Evolutionary conservation across 139 green algal species (phyloP), one percentile per base, ranked within the genome.

Genomic region (Chlamydomonas urium): DNA sequence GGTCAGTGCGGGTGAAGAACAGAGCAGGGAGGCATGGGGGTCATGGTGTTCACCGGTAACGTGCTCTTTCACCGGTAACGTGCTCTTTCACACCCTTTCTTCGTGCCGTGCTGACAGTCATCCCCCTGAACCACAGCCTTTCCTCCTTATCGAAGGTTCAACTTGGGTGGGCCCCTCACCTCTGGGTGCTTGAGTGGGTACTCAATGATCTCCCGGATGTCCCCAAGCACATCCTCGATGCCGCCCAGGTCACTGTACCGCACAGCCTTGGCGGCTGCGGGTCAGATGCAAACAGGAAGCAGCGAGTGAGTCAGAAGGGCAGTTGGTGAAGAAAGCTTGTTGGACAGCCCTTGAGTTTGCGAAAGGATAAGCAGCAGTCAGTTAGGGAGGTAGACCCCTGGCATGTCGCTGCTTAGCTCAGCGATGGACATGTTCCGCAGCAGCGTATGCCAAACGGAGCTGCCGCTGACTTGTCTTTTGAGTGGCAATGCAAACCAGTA

Each of bases 181-280:
- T 97, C 91, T 60, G 92, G 93, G 72, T 97, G 92, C 63, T 86
- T 88, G 4, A 97, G 81, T 1, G 92, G 92, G 74, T 92, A 94
- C 82, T 96, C 90, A 29, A 97, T 89, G 21, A 96, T 79, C 78
- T 97, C 88, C 48, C 75, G 66, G 60, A 97, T 94, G 65, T 93
- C 84, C 0, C 79, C 50, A 65, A 96, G 78, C 29, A 95, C 87
- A 2, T 83, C 70, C 65, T 96, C 91, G 14, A 97, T 86, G 36
- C 91, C 91, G 17, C 91, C 91, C n/a, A 97, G 79, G 66, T 96
- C 91, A 0, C 79, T 79, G 37, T 96, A 96, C 28, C 29, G 75
- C 48, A 96, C 79, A 1, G 76, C 26, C 28, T 50, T 59, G 35
- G 69, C 72, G 14, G 47, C 59, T 42, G 63, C 63, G 2, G 77